Evolutionary conservation across 495 filamentous ascomycete genomes (phyloP).

Genomic region (Neurospora terricola): DNA sequence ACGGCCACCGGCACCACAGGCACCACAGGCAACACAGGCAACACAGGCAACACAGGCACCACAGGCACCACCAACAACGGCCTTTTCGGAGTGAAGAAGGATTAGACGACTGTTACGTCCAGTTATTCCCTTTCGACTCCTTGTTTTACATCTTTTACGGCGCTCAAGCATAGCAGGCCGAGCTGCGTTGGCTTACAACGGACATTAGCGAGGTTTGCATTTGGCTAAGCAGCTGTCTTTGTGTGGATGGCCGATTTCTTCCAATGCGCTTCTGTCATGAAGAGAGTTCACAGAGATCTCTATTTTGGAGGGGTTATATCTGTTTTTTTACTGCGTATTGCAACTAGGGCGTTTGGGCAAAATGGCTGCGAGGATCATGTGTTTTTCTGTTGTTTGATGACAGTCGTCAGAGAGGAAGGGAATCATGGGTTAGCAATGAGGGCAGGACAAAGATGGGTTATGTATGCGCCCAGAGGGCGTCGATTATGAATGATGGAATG

Average conservation of each 20-base stretch:
- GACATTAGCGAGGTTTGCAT: background rate
- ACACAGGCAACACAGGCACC: background rate
- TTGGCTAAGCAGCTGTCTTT: background rate
- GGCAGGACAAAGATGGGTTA: background rate
- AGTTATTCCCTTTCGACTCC: background rate
- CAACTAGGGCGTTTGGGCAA: background rate
- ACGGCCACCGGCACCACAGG: slow-evolving; percentile 12
- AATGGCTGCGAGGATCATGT: background rate
- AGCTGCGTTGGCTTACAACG: background rate
- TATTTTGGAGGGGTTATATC: background rate
- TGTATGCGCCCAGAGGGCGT: background rate
- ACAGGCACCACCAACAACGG: background rate
- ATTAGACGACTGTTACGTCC: background rate
- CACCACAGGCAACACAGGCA: background rate
- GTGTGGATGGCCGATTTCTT: background rate
- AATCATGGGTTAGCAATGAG: background rate
- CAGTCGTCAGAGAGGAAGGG: background rate
- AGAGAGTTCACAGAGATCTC: background rate
- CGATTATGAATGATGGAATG: background rate
- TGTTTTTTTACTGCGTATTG: background rate
- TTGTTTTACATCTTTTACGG: background rate
- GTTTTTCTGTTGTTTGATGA: background rate
- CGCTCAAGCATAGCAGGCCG: background rate
- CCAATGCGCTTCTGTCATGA: background rate
- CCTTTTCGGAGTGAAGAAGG: background rate